Base-by-base conservation (phyloP, 805 yeast genomes). In the Candida endomychidarum region DNA sequence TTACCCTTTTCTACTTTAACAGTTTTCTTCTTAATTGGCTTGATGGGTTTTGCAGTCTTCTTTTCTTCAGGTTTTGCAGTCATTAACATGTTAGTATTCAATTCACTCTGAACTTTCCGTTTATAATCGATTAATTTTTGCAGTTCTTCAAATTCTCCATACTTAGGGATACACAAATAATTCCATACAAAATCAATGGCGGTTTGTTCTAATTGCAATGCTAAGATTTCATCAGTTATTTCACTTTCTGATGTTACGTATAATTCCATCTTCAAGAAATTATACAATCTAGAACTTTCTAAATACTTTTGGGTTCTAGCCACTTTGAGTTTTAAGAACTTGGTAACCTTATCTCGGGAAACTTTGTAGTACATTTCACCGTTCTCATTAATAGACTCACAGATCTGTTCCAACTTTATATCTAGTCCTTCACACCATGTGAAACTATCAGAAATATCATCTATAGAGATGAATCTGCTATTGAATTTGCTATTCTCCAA, bases 1-100 rank as follows among this genome's bases (percentile, higher is more conserved):
- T 67, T 76, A 1, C 83, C 83, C 1, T 67, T 65, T 1, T 77
- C 77, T 2, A 78, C 78, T 43, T 67, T 70, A 20, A 57, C 60
- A 8, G 49, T 58, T 33, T 23, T 26, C 35, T 27, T 21, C 27
- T 28, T 29, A 4, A 17, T 21, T 5, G 27, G 17, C 18, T 34
- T 34, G 10, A 16, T 22, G 3, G 31, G 10, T 21, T 34, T 39
- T 8, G 7, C 20, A n/a, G 17, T 3, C 9, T 40, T 40, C 18
- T 20, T 28, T 14, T 38, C 33, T 5, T 18, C 16, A 5, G 26
- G 22, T 15, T 25, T 25, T 10, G 38, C 28, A 15, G 12, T 21
- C 25, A 35, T 25, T 10, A 29, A 21, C 30, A 28, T 17, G 4
- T 26, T 26, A 11, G 46, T 34, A 18, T 38, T 35, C 19, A 47